These are phyloP conservation scores for Tuber brumale DNA, from an alignment of 495 filamentous ascomycete species.

Conservation along the genomic window DNA sequence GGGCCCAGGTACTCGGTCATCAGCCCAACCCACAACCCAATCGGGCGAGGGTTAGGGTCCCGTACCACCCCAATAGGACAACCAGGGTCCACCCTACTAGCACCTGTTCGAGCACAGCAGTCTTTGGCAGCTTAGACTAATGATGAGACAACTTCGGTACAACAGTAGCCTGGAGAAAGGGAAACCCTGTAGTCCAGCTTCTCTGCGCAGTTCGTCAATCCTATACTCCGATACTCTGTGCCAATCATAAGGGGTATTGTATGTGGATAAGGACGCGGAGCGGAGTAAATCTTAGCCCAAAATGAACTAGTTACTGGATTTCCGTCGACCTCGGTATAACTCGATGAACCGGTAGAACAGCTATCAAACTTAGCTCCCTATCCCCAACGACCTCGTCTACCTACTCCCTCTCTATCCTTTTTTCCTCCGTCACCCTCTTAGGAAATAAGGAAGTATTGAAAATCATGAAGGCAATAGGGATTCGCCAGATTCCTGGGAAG, in stretches of 20 bases:
- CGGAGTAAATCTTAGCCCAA: not conserved
- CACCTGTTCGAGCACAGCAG: not conserved
- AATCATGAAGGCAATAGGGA: conserved; percentile 35
- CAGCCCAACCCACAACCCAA: not conserved
- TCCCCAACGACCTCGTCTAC: not conserved
- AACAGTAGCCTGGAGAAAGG: not conserved
- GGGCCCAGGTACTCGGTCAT: not conserved
- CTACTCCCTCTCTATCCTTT: not conserved
- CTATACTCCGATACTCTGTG: not conserved
- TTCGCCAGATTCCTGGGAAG: conserved; percentile 60
- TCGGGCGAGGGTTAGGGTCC: not conserved
- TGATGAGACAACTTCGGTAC: not conserved
- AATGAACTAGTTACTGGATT: not conserved
- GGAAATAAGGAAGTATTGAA: not conserved
- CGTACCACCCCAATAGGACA: not conserved
- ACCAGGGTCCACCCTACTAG: not conserved
- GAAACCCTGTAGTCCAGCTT: not conserved
- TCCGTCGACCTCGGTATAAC: not conserved
- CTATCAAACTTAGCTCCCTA: not conserved
- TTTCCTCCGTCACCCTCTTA: not conserved
- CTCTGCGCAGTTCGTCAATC: not conserved
- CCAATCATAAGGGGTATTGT: not conserved
- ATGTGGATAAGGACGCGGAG: not conserved
- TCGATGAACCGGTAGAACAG: not conserved
- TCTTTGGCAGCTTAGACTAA: not conserved